Percentiles rank a stretch among this genome's conserved stretches.
These are phyloP conservation scores for Tylopilus rubrobrunneus DNA, from an alignment of 768 basidiomycete species.

Conservation along the genomic window DNA sequence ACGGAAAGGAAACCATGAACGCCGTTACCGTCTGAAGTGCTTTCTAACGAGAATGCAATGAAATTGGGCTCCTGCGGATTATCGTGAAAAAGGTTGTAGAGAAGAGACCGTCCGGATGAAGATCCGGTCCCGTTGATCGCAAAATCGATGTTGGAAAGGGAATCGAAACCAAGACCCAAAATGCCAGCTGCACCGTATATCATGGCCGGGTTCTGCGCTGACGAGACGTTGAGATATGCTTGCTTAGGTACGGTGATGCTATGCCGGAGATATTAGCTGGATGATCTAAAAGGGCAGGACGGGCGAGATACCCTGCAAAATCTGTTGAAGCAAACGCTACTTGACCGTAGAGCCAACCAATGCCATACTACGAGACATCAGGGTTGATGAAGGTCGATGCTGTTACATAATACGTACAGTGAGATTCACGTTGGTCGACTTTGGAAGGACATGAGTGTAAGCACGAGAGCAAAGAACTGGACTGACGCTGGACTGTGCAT, in stretches of 20 bases:
- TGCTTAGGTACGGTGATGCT: constrained; percentile 66
- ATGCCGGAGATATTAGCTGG: constrained; percentile 5
- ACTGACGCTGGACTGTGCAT: constrained; percentile 45
- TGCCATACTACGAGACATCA: constrained; percentile 56
- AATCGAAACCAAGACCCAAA: constrained; percentile 73
- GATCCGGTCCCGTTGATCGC: constrained; percentile 54
- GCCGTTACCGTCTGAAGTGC: constrained; percentile 50
- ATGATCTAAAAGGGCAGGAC: constrained; percentile 1
- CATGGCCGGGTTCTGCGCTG: constrained; percentile 69
- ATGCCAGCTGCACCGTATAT: constrained; percentile 70
- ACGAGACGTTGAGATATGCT: constrained; percentile 63
- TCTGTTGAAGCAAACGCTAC: constrained; percentile 58
- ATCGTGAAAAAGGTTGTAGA: constrained; percentile 71
- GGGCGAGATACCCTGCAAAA: constrained; percentile 61
- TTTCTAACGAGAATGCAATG: constrained; percentile 71
- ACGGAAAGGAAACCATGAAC: constrained; percentile 70
- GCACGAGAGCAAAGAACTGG: not conserved
- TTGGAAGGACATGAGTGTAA: constrained; percentile 20
- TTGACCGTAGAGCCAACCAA: constrained; percentile 72
- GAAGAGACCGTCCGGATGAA: constrained; percentile 60
- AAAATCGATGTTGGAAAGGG: constrained; percentile 69
- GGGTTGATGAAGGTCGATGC: not conserved
- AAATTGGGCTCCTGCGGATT: constrained; percentile 74
- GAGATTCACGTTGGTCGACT: constrained; percentile 52
- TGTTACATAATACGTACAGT: constrained; percentile 40